Percentiles rank a stretch among this genome's conserved stretches.
phyloP scores from a whole-genome alignment of 1,284 basidiomycete species.

The Ustilago nuda region DNA sequence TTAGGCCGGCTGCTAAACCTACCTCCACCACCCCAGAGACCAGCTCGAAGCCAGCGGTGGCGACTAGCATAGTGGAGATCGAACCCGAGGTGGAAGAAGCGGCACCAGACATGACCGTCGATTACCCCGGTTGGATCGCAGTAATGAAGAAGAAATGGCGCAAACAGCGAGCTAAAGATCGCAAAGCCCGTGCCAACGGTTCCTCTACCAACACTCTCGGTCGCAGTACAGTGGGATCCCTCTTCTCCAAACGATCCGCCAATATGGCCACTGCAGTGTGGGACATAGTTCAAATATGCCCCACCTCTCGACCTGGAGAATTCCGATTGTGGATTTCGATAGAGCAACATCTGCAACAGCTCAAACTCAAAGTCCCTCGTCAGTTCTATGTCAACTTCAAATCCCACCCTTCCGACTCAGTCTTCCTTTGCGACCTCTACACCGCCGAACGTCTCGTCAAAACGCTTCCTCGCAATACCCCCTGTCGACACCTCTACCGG shows the following conservation, averaged over 20 bases:
- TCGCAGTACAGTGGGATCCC: conserved; percentile 71
- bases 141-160: conserved; percentile 86
- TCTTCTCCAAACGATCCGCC: conserved; percentile 81
- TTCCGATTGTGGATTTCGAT: conserved; percentile 91
- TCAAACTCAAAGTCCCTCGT: conserved; percentile 86
- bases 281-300: conserved; percentile 92
- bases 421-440: conserved; percentile 77
- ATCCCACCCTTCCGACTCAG: conserved; percentile 74
- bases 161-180: conserved; percentile 71
- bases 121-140: conserved; percentile 84
- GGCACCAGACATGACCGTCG: conserved; percentile 67
- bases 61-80: conserved; percentile 28
- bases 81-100: conserved; percentile 40
- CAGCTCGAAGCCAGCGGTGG: conserved; percentile 16
- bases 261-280: conserved; percentile 79
- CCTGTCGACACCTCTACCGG: conserved; percentile 84
- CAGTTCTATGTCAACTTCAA: conserved; percentile 94
- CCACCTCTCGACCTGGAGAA: conserved; percentile 81
- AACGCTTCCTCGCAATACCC: conserved; percentile 83
- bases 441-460: conserved; percentile 79
- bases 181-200: conserved; percentile 64
- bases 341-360: conserved; percentile 80
- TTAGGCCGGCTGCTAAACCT: conserved; percentile 72
- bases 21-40: conserved; percentile 16
- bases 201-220: conserved; percentile 24